Evolutionary conservation across 179 eudicot genomes (phyloP).

Genomic region (Carnegiea gigantea): DNA sequence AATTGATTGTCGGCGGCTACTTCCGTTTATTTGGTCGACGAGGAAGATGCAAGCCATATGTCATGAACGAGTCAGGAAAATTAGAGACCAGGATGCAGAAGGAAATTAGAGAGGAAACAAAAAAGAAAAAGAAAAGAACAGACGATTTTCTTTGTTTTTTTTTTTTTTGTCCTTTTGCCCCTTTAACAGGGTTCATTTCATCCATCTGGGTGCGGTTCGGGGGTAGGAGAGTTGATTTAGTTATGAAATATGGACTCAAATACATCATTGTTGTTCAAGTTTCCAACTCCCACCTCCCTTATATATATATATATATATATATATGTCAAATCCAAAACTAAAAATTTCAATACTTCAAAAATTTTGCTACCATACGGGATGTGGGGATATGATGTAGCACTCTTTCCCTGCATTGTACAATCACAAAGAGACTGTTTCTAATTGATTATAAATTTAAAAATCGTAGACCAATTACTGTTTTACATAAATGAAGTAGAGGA

Average conservation of each 20-base stretch:
- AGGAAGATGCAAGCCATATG: slow-evolving; percentile 25
- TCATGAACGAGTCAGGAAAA: slow-evolving; percentile 26
- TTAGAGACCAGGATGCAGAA: background rate
- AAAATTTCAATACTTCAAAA: too few relatives aligned
- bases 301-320: too few relatives aligned
- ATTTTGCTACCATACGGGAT: too few relatives aligned
- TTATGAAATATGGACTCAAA: slow-evolving; percentile 10
- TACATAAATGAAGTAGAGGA: too few relatives aligned
- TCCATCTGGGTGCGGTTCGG: slow-evolving; percentile 6
- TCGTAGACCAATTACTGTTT: too few relatives aligned
- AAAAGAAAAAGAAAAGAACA: background rate
- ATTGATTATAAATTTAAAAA: too few relatives aligned
- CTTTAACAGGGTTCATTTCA: slow-evolving; percentile 4
- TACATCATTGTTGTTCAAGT: too few relatives aligned
- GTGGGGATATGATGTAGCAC: too few relatives aligned
- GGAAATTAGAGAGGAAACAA: background rate
- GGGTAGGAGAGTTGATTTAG: background rate
- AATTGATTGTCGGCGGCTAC: background rate
- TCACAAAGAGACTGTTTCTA: too few relatives aligned
- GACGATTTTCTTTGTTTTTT: background rate
- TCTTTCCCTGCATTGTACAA: too few relatives aligned
- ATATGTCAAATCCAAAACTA: too few relatives aligned
- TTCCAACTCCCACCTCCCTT: too few relatives aligned
- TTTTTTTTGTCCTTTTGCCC: background rate
- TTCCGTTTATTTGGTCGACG: slow-evolving; percentile 11